Conservation (phyloP, 2,329 filamentous ascomycete genomes). For the Claviceps spartinae region DNA sequence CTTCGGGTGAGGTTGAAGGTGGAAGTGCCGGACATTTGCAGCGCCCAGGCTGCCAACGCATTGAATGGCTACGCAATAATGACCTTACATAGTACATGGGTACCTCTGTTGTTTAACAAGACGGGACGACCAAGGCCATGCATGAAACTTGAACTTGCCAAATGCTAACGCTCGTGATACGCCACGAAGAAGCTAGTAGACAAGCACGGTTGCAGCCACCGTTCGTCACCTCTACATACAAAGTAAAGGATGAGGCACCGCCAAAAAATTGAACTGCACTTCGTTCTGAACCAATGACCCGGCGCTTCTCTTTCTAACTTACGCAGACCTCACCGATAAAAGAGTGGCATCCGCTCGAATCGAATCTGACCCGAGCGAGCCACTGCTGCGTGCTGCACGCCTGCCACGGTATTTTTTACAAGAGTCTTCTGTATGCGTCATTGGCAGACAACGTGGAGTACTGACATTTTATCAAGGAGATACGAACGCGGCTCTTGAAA, state of each 20-base stretch:
- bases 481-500: neutral
- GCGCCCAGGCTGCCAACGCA: too few species aligned
- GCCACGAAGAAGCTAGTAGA: neutral
- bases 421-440: neutral
- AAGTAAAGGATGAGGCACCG: neutral
- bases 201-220: neutral
- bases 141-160: neutral
- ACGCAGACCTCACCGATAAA: neutral
- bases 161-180: neutral
- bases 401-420: neutral
- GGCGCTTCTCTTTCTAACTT: neutral
- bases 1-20: too few species aligned
- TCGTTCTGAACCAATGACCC: neutral
- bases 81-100: too few species aligned
- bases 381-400: neutral
- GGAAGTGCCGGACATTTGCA: too few species aligned
- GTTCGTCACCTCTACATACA: neutral
- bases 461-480: neutral
- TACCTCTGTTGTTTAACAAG: too few species aligned
- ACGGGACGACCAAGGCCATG: too few species aligned
- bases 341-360: neutral
- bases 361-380: neutral
- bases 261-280: neutral
- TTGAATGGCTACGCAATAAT: too few species aligned
- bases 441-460: neutral